Evolutionary conservation across 176 grass and related monocot genomes (phyloP), one percentile per base, ranked within the genome.

Genomic region (sorghum (Sorghum bicolor)): DNA sequence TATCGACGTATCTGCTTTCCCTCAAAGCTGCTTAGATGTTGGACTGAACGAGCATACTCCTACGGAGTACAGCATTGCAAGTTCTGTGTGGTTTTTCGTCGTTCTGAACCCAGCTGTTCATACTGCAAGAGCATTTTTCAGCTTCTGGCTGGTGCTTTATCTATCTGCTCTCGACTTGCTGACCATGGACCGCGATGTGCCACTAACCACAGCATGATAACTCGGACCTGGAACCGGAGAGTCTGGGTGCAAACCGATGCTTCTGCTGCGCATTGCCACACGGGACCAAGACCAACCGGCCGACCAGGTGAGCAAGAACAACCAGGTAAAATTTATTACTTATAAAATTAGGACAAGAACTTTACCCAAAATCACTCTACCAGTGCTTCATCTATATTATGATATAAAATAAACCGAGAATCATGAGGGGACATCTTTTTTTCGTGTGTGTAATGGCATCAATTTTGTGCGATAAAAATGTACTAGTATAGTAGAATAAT

Each of bases 11-110:
- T 44, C 41, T 44, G 41, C 41, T 39, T 5, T 39, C 15, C 19
- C 11, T 12, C 17, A 80, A 70, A 68, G 53, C 72, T n/a, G 83
- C 64, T 86, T 83, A 64, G 72, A 77, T 65, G 53, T 89, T 89
- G 52, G 87, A 72, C 24, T 72, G 47, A 33, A 34, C 30, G 38
- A 38, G 16, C 13, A 60, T 53, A 53, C 6, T 53, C 48, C 48
- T 60, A 22, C 36, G 64, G 2, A 44, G 3, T 14, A 15, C 43
- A 4, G 3, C n/a, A 48, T 22, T 62, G 82, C 70, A 34, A 80
- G 69, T 48, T 67, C 0, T 36, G 47, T 33, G 30, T 33, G 64
- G 30, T 8, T 8, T 15, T 17, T 66, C 30, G 0, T 55, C 22
- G 36, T 28, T 62, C 64, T 15, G 20, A 68, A 40, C 61, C 47